These are phyloP conservation scores for Termitomyces sp. DNA, from an alignment of 768 basidiomycete genomes.

Conservation along the genomic window DNA sequence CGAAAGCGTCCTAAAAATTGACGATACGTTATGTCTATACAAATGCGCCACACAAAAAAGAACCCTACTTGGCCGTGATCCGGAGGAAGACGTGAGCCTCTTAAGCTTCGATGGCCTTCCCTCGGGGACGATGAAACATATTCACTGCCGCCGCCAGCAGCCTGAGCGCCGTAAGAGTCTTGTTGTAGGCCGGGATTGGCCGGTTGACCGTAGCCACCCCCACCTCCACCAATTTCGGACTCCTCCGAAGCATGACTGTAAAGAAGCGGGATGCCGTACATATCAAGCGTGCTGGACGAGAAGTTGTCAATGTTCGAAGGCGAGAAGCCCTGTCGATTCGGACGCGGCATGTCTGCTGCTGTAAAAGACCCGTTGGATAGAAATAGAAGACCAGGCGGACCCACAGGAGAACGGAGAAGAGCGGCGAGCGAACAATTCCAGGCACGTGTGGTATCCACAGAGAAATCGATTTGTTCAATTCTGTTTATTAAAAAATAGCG, in stretches of 20 bases:
- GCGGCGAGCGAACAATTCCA: constrained; percentile 3
- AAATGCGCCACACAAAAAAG: constrained; percentile 15
- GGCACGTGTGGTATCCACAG: constrained; percentile 11
- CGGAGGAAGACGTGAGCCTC: not conserved
- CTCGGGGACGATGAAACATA: not conserved
- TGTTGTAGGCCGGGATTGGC: constrained; percentile 7
- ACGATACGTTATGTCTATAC: not conserved
- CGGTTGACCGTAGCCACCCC: constrained; percentile 13
- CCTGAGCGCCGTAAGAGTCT: not conserved
- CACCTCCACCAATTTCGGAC: constrained; percentile 17
- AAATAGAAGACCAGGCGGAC: constrained; percentile 14
- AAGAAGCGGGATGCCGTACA: constrained; percentile 14
- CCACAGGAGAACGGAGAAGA: constrained; percentile 9
- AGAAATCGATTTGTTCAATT: constrained; percentile 1
- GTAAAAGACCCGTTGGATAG: constrained; percentile 8
- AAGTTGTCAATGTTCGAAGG: constrained; percentile 1
- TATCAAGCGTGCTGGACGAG: constrained; percentile 4
- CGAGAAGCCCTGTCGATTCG: constrained; percentile 11
- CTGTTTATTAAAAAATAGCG: not conserved
- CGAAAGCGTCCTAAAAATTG: constrained; percentile 4
- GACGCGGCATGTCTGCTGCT: constrained; percentile 15
- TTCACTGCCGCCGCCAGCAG: not conserved
- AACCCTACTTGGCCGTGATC: constrained; percentile 9
- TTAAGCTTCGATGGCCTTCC: not conserved
- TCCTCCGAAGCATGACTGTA: constrained; percentile 18